These are phyloP conservation scores for Cronartium quercuum DNA, from an alignment of 1,284 basidiomycete genomes.

Conservation along the genomic window DNA sequence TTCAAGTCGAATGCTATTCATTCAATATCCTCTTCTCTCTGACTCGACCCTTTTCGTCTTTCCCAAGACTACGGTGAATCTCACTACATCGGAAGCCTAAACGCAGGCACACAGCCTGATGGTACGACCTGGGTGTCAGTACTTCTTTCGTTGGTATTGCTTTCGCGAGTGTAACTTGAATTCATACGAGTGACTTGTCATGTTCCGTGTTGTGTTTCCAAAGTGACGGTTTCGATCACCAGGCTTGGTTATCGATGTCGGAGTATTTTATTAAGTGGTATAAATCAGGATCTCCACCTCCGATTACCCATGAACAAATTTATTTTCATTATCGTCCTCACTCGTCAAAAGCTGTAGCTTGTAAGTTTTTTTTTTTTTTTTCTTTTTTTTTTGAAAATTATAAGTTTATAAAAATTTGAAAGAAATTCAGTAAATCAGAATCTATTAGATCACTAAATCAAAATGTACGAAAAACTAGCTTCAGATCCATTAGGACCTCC, in stretches of 20 bases:
- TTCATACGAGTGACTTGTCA: neutral
- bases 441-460: neutral
- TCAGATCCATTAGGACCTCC: slow-evolving; percentile 14
- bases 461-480: too few species aligned
- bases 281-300: slow-evolving; percentile 22
- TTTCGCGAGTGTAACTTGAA: neutral
- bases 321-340: slow-evolving; percentile 35
- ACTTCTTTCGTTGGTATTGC: neutral
- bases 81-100: slow-evolving; percentile 12
- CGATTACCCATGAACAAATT: slow-evolving; percentile 17
- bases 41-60: too few species aligned
- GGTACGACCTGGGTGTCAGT: slow-evolving; percentile 38
- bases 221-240: slow-evolving; percentile 24
- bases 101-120: neutral
- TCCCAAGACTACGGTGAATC: slow-evolving; percentile 32
- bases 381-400: neutral
- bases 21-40: too few species aligned
- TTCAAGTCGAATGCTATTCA: too few species aligned
- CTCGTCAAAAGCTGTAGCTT: slow-evolving; percentile 11
- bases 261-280: slow-evolving; percentile 39
- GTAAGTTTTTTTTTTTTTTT: neutral
- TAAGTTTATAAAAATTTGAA: neutral
- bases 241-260: slow-evolving; percentile 26
- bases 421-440: neutral
- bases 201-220: neutral